Evolutionary conservation across 2,329 filamentous ascomycete genomes (phyloP), one percentile per base, ranked within the genome.

Genomic region (Pseudofabraea citricarpa): DNA sequence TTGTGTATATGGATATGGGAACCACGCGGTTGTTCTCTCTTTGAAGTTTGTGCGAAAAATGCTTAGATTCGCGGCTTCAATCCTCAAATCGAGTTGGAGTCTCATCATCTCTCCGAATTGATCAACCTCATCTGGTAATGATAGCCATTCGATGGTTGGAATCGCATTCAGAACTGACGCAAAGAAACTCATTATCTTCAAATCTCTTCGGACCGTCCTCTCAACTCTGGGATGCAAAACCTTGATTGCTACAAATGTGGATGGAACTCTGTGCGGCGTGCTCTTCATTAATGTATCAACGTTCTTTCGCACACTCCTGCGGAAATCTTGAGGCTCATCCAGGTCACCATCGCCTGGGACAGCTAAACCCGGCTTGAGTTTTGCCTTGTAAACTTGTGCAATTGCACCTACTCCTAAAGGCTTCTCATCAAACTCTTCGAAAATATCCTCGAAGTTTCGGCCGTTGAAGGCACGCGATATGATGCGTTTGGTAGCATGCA

Each of bases 61-160:
- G 18, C 83, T 82, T 3, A 98, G 72, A 57, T 98, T 98, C 27
- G 90, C 85, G 2, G 90, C 85, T 64, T 98, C 93, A 48, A 97
- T 97, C 41, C 93, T 85, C 26, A 98, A 74, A 64, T 98, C 93
- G 3, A 98, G 74, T 62, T 98, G 93, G n/a, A 97, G 72, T 57
- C 85, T 85, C 93, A 98, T 98, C 93, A 98, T 98, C 61, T 94
- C 87, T 19, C 90, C 91, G 59, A 98, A 98, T 58, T 97, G 90
- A 12, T 75, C 68, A 3, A 97, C 93, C 63, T 98, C 93, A 54
- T 96, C 91, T 0, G 93, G 93, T 7, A 98, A 79, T 0, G 91
- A 96, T 5, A 98, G 74, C 93, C 93, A 98, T 65, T 97, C 89
- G 60, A 98, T 93, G 0, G 90, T 95, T 1, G 93, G 93, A 23